phyloP scores from a whole-genome alignment of 163 green algal species.

The Scenedesmus sp. region DNA sequence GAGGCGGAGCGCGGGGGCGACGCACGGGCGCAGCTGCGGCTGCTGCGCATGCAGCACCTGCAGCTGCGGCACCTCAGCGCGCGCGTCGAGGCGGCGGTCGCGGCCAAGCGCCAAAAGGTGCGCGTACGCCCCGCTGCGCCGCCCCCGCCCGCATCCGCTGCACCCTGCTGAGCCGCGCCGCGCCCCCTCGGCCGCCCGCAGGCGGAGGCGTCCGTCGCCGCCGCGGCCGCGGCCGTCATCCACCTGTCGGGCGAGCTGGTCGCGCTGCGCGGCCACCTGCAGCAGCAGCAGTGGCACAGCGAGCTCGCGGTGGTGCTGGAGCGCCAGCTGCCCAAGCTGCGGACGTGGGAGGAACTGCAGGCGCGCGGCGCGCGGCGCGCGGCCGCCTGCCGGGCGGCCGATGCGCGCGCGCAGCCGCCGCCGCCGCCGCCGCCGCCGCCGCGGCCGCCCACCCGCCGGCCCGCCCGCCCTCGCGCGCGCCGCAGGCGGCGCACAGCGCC shows the following conservation, averaged over 20 bases:
- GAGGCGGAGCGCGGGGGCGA: slow-evolving; percentile 7
- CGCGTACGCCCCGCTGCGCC: not conserved
- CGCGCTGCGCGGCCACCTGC: not conserved
- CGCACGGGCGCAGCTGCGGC: slow-evolving; percentile 24
- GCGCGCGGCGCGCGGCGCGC: not conserved
- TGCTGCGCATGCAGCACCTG: slow-evolving; percentile 22
- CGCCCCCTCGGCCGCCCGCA: not conserved
- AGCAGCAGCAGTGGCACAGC: slow-evolving; percentile 15
- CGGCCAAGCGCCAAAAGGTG: slow-evolving; percentile 29
- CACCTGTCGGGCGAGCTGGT: slow-evolving; percentile 8
- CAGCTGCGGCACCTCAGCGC: slow-evolving; percentile 27
- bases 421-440: not conserved
- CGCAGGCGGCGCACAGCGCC: slow-evolving; percentile 15
- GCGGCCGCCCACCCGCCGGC: no score
- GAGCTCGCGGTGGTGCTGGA: slow-evolving; percentile 22
- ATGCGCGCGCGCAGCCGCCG: not conserved
- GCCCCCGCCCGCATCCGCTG: no score
- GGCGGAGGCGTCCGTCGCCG: slow-evolving; percentile 11
- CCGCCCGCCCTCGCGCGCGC: no score
- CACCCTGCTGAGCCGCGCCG: no score
- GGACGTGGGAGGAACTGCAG: slow-evolving; percentile 1
- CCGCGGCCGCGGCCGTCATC: slow-evolving; percentile 20
- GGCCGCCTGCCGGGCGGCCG: not conserved
- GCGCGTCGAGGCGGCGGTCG: slow-evolving; percentile 10
- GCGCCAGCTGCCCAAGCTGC: slow-evolving; percentile 24